A percentile compares a stretch with the other conserved stretches of the same genome.
phyloP scores from a whole-genome alignment of 2,329 filamentous ascomycete species.

The Anthostomella pinea region DNA sequence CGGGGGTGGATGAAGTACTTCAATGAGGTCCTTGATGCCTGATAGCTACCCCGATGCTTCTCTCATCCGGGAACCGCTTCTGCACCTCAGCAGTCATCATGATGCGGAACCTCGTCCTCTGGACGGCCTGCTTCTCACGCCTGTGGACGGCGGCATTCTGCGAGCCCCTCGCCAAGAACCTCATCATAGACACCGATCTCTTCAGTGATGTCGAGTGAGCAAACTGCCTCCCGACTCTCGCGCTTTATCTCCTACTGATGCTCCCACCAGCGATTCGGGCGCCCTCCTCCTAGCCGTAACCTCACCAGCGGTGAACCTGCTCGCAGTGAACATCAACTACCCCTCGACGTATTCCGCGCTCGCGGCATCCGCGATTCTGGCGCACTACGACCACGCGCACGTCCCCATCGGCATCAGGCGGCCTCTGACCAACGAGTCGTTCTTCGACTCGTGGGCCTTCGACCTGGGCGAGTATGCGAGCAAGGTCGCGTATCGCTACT shows the following conservation, averaged over 20 bases:
- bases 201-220: constrained; percentile 46
- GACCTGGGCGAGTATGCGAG: constrained; percentile 43
- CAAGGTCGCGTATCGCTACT: constrained; percentile 44
- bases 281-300: constrained; percentile 42
- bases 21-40: too few species aligned
- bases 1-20: too few species aligned
- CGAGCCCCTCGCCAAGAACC: constrained; percentile 29
- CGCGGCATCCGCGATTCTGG: constrained; percentile 28
- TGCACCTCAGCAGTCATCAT: too few species aligned
- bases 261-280: constrained; percentile 35
- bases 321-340: constrained; percentile 42
- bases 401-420: constrained; percentile 35
- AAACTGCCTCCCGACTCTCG: not conserved
- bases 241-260: constrained; percentile 1
- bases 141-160: constrained; percentile 4
- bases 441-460: constrained; percentile 40
- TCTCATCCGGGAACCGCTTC: too few species aligned
- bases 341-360: constrained; percentile 40
- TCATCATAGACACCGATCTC: constrained; percentile 47
- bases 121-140: too few species aligned
- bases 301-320: constrained; percentile 34
- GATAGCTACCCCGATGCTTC: too few species aligned
- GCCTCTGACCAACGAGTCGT: constrained; percentile 41
- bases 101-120: too few species aligned
- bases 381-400: constrained; percentile 17